A percentile compares a stretch with the other conserved stretches of the same genome.
Conservation (phyloP, 495 filamentous ascomycete species). For the Penicillium arizonense region DNA sequence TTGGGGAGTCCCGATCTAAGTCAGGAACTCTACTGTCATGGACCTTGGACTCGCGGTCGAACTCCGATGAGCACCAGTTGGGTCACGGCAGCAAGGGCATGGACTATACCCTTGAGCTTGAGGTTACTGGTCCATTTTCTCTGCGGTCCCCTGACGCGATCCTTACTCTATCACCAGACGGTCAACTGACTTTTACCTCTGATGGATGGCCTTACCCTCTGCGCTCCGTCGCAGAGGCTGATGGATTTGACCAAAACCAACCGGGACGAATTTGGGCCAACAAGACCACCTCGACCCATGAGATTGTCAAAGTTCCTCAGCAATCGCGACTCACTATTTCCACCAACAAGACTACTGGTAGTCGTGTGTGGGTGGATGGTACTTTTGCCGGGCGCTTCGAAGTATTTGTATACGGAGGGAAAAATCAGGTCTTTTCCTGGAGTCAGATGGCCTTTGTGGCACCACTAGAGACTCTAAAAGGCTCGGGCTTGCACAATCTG, state of each 20-base stretch:
- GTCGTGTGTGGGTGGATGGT: constrained; percentile 46
- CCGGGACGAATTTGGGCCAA: constrained; percentile 35
- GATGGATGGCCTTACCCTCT: constrained; percentile 55
- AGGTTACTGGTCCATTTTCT: constrained; percentile 38
- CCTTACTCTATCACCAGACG: constrained; percentile 27
- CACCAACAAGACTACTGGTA: constrained; percentile 40
- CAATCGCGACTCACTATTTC: constrained; percentile 27
- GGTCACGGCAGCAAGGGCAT: constrained; percentile 51
- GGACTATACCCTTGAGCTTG: constrained; percentile 47
- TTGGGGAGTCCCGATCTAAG: background rate
- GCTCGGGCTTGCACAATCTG: constrained; percentile 18
- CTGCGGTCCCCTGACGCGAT: constrained; percentile 36
- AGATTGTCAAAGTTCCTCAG: constrained; percentile 17
- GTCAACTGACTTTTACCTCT: constrained; percentile 38
- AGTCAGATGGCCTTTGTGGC: constrained; percentile 59
- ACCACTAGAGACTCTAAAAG: constrained; percentile 36
- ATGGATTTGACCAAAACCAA: constrained; percentile 25
- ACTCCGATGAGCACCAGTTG: constrained; percentile 5
- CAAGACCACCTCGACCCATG: constrained; percentile 26
- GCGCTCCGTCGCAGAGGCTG: constrained; percentile 31
- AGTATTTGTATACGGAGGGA: constrained; percentile 53
- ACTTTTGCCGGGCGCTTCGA: constrained; percentile 50
- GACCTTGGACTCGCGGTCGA: background rate
- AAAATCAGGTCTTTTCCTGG: constrained; percentile 50
- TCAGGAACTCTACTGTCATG: constrained; percentile 6